Evolutionary conservation across 352 stramenopile species (phyloP).

Genomic region (Globisporangium polare): DNA sequence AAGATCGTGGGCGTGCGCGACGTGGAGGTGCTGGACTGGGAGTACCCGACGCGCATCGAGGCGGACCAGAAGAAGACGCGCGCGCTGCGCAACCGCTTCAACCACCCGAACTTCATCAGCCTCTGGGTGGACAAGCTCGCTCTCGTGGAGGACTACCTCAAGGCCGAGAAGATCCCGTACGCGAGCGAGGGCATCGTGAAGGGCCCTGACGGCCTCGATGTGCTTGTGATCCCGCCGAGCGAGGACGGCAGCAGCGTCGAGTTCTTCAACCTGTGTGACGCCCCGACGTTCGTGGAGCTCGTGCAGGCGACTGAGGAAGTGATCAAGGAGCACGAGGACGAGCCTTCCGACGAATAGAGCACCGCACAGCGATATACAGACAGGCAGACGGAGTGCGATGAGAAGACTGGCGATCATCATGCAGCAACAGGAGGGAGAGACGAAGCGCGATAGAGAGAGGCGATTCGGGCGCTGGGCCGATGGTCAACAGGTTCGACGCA

Average conservation of each 20-base stretch:
- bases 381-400: background rate
- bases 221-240: slow-evolving; percentile 65
- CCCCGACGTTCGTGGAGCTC: slow-evolving; percentile 75
- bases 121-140: slow-evolving; percentile 76
- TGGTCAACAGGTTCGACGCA: background rate
- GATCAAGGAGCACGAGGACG: slow-evolving; percentile 61
- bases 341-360: slow-evolving; percentile 11
- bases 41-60: slow-evolving; percentile 70
- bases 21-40: slow-evolving; percentile 71
- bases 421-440: background rate
- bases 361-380: background rate
- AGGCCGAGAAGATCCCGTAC: slow-evolving; percentile 60
- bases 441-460: background rate
- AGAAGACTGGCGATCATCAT: background rate
- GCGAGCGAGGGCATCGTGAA: slow-evolving; percentile 49
- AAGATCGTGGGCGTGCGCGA: slow-evolving; percentile 79
- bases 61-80: slow-evolving; percentile 54
- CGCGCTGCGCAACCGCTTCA: slow-evolving; percentile 70
- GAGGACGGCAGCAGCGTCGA: slow-evolving; percentile 46
- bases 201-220: slow-evolving; percentile 57
- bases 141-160: slow-evolving; percentile 61
- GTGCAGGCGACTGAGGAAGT: slow-evolving; percentile 75
- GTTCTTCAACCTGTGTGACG: slow-evolving; percentile 84
- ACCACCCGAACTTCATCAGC: slow-evolving; percentile 81
- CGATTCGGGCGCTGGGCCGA: background rate